Base-by-base conservation (phyloP, 139 green algal species). In the Chlorella sp. region DNA sequence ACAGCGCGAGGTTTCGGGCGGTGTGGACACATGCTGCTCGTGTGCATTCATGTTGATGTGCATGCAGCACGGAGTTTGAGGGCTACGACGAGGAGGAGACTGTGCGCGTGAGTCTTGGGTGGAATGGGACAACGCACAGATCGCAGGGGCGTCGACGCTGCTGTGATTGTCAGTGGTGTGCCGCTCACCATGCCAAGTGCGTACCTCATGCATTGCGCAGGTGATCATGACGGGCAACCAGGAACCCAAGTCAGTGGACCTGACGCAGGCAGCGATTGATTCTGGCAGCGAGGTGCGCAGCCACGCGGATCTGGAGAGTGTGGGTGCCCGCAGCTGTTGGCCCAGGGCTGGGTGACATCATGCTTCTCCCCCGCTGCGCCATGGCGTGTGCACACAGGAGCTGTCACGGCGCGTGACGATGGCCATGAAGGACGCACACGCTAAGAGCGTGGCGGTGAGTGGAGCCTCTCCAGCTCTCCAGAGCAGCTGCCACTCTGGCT, bases 161-260 rank as follows among this genome's bases (percentile, higher is more conserved):
- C n/a, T n/a, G n/a, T n/a, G n/a, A n/a, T n/a, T n/a, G n/a, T n/a
- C n/a, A n/a, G n/a, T n/a, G n/a, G n/a, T n/a, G n/a, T n/a, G n/a
- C n/a, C n/a, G n/a, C n/a, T n/a, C n/a, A n/a, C n/a, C n/a, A n/a
- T n/a, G n/a, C n/a, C n/a, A n/a, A n/a, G 32, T 62, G 23, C 49
- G 22, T 62, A 33, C 22, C 14, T 27, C 33, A 70, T 42, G 65
- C 59, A 74, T 69, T n/a, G n/a, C n/a, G 71, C 73, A 90, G 85
- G 86, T 96, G 29, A 79, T 93, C 24, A 90, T 98, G 88, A 89
- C 86, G 6, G 93, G 93, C 74, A 97, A 97, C 83, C 93, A 98
- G 85, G 90, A 93, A 77, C 92, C 93, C 1, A 83, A 80, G 59
- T 72, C 65, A 24, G 84, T 93, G 24, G 93, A 98, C 35, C 89